Base-by-base conservation (phyloP, 257 asterid genomes). In the Cinchona pubescens region DNA sequence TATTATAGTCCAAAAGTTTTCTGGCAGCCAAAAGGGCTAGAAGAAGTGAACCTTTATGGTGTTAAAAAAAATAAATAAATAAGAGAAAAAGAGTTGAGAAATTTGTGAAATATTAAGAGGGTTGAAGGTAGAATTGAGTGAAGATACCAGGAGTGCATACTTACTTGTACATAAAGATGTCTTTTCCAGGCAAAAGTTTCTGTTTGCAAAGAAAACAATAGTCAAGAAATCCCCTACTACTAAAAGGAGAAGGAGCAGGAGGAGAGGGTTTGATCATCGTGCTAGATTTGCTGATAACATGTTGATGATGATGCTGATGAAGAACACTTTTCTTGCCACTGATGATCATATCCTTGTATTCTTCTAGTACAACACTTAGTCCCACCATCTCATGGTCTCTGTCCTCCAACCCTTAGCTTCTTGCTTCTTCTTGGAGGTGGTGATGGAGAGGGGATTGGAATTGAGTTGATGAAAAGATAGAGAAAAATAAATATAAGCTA, bases 121-220 rank as follows among this genome's bases (percentile, higher is more conserved):
- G 35, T 10, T 58, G 37, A 67, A 27, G 27, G 58, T 30, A 6
- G 18, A 12, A 25, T 19, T 29, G 65, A 8, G 21, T n/a, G n/a
- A n/a, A n/a, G n/a, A n/a, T n/a, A n/a, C n/a, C n/a, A n/a, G n/a
- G n/a, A 10, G 11, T 2, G 10, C 29, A 30, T 30, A 63, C 88
- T 90, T 86, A 94, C 99, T 94, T 92, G 92, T 94, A 94, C 97
- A 94, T 94, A 81, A 88, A 94, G 88, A 92, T 92, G 79, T 94
- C 99, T 72, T 86, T 90, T 14, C 86, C 93, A 45, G 96, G 92
- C 82, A 81, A 76, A 76, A 94, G 92, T 65, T 85, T 92, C 27
- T 78, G 84, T 51, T 67, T 81, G 87, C 99, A 94, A 79, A 92
- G 96, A 75, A 78, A 94, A 75, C 99, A 94, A 29, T 37, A 55